Base-by-base conservation (phyloP, 129 eudicot genomes). In the Flaveria trinervia region DNA sequence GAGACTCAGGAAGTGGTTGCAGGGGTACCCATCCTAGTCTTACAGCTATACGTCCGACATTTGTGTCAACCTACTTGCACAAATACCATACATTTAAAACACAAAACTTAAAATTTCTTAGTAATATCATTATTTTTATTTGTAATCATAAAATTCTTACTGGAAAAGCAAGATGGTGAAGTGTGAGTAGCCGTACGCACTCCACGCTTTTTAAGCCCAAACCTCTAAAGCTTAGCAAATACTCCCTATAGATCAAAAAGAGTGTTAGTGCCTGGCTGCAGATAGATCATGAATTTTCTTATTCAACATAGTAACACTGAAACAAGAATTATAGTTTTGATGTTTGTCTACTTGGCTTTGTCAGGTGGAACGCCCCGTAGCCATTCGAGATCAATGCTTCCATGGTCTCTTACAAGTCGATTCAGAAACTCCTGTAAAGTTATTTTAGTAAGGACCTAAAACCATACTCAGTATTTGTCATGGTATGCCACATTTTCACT, bases 1-100 rank as follows among this genome's bases (percentile, higher is more conserved):
- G 91, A 17, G 95, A 88, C 75, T 93, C 98, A 0, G 92, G 93
- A 80, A 90, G 79, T 64, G 97, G 96, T 79, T 89, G 97, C 67
- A 89, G 87, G 23, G 98, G 98, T 51, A 93, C 98, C 98, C 98
- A 93, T 76, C 98, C 98, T 15, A 93, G 86, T 73, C 98, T 81
- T 43, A 90, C 98, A 54, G 97, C 96, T 84, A 93, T 91, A 23
- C 98, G 92, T 17, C 96, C 98, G 71, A 93, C 98, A 77, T 93
- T 93, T 56, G 95, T 88, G 82, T 93, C 97, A 28, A 92, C 97
- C 97, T 92, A 75, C 70, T 80, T 59, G 9, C 70, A 76, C 15
- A 54, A 54, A 77, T 22, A 68, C 50, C 23, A 46, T 33, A 77
- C 28, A 46, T 28, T 56, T 72, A 33, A 15, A 23, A 51, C 39